Base-by-base conservation (phyloP, 2,329 filamentous ascomycete species). In the Aspergillus pseudoterreus region DNA sequence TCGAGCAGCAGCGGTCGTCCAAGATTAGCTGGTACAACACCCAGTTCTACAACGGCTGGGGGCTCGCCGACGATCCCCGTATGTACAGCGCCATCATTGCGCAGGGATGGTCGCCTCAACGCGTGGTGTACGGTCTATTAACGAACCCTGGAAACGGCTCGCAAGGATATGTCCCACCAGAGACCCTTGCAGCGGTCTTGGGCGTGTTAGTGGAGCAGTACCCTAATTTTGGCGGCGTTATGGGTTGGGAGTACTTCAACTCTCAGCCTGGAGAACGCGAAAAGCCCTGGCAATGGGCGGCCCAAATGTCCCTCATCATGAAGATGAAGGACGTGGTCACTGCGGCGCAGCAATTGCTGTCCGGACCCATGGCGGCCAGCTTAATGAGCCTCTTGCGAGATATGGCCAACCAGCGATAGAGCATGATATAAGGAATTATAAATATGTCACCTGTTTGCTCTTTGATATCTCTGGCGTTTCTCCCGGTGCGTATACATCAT, bases 201-300 rank as follows among this genome's bases (percentile, higher is more conserved):
- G 76, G 77, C 27, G 65, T 76, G 38, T 65, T 91, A 57, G 73
- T 79, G 33, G 74, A 81, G 33, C 78, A 78, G 52, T 88, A 88
- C 61, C 81, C 82, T 1, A 74, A 75, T 1, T 94, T 96, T 67
- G 92, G 91, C 0, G 92, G 92, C 1, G 84, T 96, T 6, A 94
- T 94, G 85, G 90, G 90, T 2, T 96, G 92, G 92, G 92, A 96
- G 73, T 96, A 94, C 68, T 96, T 92, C 74, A 95, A 95, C 74
- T 83, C 86, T 50, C 68, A 84, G 52, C 87, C 88, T 0, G 86
- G 85, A 1, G 85, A 82, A 21, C 66, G 65, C 2, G 74, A 75
- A 11, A 73, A 78, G 50, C 88, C 89, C 0, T 92, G 87, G 86
- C 78, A 88, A 58, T 96, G 91, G 91, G 88, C 88, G 0, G 79